Evolutionary conservation across 2,329 filamentous ascomycete genomes (phyloP), one percentile per base, ranked within the genome.

Genomic region (Colletotrichum chlorophyti): DNA sequence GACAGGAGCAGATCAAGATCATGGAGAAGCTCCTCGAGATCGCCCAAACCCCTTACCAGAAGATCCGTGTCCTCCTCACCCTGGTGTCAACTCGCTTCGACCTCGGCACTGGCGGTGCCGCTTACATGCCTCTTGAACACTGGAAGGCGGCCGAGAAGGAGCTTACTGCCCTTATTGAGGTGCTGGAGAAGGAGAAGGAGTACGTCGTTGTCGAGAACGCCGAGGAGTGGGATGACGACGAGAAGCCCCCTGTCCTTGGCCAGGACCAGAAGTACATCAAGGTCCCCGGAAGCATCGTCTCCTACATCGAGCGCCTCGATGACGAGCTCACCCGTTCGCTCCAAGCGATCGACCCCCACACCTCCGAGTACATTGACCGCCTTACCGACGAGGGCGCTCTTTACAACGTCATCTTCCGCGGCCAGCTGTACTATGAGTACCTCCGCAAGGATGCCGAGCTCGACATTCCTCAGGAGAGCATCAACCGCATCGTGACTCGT

Each of bases 171-270:
- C 84, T 99, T 26, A 83, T 99, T 35, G 80, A 87, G 61, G 87
- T 93, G 15, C 87, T 99, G 35, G 91, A 96, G 74, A 76, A 83
- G 60, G 91, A 91, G 78, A 82, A 83, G 61, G 87, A 95, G 64
- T 90, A 94, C 71, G 82, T 98, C 48, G 91, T 99, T 43, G 82
- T 95, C 21, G 95, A 99, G 78, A 88, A 86, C 65, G 95, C 92
- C 19, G 95, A 99, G 73, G 95, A 99, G 77, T 98, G 95, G 95
- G 95, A 99, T 66, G 95, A 99, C 69, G 96, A 99, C 66, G 96
- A 99, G 68, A 98, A 97, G 82, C 84, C 88, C 35, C 95, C 95
- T 12, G 82, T 83, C 27, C 81, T 94, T 65, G 85, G 84, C 55
- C 75, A 83, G 19, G 91, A 87, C 63, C 88, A 97, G 74, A 90